Percentiles rank a stretch among this genome's conserved stretches.
These are phyloP conservation scores for Gaultheria prostrata DNA, from an alignment of 148 eudicot genomes.

Conservation along the genomic window DNA sequence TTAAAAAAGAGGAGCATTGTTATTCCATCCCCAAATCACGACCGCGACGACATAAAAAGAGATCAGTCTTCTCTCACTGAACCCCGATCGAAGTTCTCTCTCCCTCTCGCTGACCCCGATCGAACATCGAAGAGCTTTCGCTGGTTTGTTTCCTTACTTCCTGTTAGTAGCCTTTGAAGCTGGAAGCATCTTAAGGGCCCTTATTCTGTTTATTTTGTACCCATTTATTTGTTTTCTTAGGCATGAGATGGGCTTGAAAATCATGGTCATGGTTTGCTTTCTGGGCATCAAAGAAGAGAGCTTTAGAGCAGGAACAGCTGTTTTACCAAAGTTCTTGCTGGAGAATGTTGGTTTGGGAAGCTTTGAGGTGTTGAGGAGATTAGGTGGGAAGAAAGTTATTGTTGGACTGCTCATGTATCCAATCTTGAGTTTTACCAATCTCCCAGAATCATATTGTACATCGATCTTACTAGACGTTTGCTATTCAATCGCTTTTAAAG, in stretches of 20 bases:
- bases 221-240: constrained; percentile 53
- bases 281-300: constrained; percentile 53
- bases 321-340: constrained; percentile 70
- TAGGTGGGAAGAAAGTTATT: constrained; percentile 41
- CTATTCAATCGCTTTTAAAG: too few relatives aligned
- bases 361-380: constrained; percentile 44
- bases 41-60: too few relatives aligned
- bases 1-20: too few relatives aligned
- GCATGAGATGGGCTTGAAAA: constrained; percentile 39
- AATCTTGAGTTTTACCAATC: too few relatives aligned
- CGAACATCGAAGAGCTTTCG: too few relatives aligned
- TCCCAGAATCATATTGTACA: too few relatives aligned
- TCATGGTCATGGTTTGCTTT: constrained; percentile 62
- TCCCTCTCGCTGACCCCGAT: too few relatives aligned
- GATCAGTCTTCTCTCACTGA: too few relatives aligned
- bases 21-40: too few relatives aligned
- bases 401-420: too few relatives aligned
- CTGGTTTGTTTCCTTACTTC: constrained; percentile 81
- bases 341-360: constrained; percentile 73
- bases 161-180: constrained; percentile 85
- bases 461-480: too few relatives aligned
- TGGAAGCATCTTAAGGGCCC: constrained; percentile 63
- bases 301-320: constrained; percentile 54
- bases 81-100: too few relatives aligned
- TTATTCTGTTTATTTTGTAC: constrained; percentile 48